These are phyloP conservation scores for Trichoderma sp. DNA, from an alignment of 2,329 filamentous ascomycete species.

Conservation along the genomic window DNA sequence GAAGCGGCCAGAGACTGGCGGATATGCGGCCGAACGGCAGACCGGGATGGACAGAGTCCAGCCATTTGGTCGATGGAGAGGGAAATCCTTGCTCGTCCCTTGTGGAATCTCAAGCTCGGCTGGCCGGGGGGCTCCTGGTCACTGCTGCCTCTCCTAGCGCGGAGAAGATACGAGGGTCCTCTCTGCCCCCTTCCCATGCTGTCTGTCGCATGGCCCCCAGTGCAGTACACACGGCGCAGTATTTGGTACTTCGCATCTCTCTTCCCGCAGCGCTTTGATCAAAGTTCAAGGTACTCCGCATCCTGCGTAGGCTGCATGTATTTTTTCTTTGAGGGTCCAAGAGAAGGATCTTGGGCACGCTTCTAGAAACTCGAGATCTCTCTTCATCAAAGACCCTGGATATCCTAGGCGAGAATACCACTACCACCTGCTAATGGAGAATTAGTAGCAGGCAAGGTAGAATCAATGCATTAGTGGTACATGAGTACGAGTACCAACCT, in stretches of 20 bases:
- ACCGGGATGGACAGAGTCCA: conserved; percentile 27
- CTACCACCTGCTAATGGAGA: not conserved
- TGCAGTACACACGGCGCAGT: not conserved
- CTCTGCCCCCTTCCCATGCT: conserved; percentile 1
- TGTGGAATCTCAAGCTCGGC: conserved; percentile 3
- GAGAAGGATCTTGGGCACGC: not conserved
- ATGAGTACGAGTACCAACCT: not conserved
- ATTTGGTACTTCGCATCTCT: not conserved
- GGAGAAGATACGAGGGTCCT: conserved; percentile 8
- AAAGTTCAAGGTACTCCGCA: not conserved
- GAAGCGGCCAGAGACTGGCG: conserved; percentile 23
- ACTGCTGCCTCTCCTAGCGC: not conserved
- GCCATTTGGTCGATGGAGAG: conserved; percentile 29
- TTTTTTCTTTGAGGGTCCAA: not conserved
- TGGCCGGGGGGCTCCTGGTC: not conserved
- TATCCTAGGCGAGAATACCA: not conserved
- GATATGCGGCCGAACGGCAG: conserved; percentile 29
- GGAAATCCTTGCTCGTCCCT: conserved; percentile 24
- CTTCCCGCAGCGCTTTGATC: not conserved
- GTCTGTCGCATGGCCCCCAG: not conserved
- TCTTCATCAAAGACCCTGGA: conserved; percentile 1
- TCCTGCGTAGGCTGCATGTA: not conserved
- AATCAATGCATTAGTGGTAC: not conserved
- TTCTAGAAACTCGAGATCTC: conserved; percentile 10
- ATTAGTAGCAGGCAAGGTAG: not conserved